Evolutionary conservation across 1,284 basidiomycete genomes (phyloP).

Genomic region (Rhodofomes roseus): DNA sequence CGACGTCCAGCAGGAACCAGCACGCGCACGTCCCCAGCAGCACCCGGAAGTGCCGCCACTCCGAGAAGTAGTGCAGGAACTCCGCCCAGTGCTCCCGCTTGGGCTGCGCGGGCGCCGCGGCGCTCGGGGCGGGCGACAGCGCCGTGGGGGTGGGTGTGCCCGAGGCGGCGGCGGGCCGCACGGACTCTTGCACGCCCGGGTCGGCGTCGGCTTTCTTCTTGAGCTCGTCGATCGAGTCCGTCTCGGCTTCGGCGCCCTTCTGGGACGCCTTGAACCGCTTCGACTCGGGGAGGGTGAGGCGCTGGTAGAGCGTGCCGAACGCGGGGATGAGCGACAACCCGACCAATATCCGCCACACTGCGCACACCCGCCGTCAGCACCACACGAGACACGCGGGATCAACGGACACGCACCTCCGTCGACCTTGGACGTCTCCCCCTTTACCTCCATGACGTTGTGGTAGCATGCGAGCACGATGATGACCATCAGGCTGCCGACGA

Average conservation of each 20-base stretch:
- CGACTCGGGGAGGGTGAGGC: constrained; percentile 71
- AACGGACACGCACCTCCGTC: constrained; percentile 51
- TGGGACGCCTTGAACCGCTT: constrained; percentile 49
- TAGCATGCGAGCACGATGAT: constrained; percentile 72
- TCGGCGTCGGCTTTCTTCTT: constrained; percentile 35
- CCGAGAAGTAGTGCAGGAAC: constrained; percentile 48
- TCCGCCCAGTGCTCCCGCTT: constrained; percentile 42
- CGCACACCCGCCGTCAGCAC: not conserved
- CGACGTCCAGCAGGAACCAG: constrained; percentile 57
- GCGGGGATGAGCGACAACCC: constrained; percentile 56
- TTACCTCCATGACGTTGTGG: constrained; percentile 57
- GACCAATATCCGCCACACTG: constrained; percentile 48
- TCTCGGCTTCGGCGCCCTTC: constrained; percentile 27
- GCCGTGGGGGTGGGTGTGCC: constrained; percentile 4
- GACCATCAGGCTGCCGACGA: constrained; percentile 62
- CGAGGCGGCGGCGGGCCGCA: not conserved
- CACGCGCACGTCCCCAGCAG: constrained; percentile 49
- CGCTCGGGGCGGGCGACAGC: constrained; percentile 5
- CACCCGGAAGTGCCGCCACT: constrained; percentile 54
- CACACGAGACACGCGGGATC: not conserved
- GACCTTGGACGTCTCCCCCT: constrained; percentile 55
- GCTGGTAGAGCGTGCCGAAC: constrained; percentile 64
- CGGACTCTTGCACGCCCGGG: constrained; percentile 20
- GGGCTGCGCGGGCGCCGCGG: constrained; percentile 8
- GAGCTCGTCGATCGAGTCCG: constrained; percentile 31